Evolutionary conservation across 129 eudicot species (phyloP).

Genomic region (Cynara cardunculus): DNA sequence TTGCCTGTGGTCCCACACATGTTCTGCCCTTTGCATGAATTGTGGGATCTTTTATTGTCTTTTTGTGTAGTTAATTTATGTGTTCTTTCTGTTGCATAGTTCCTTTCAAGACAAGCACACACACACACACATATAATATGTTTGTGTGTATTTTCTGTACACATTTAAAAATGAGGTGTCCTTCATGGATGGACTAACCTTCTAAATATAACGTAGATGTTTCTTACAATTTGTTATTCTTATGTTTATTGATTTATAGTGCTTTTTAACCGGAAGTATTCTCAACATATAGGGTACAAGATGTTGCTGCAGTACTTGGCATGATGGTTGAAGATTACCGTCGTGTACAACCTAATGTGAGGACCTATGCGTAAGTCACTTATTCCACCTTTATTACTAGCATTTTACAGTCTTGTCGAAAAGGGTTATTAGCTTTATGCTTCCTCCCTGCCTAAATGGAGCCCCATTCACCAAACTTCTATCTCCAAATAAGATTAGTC

Average conservation of each 20-base stretch:
- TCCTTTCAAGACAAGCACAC: not conserved
- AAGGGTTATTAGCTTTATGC: not conserved
- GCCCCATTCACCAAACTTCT: not conserved
- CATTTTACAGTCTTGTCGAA: not conserved
- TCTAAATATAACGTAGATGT: not conserved
- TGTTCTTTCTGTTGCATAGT: not conserved
- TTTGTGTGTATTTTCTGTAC: not conserved
- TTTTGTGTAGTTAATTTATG: not conserved
- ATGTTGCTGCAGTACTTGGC: conserved; percentile 93
- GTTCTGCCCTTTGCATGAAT: not conserved
- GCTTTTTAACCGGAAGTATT: not conserved
- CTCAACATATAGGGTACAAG: conserved; percentile 70
- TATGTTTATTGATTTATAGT: not conserved
- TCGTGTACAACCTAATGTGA: conserved; percentile 84
- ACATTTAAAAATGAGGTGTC: not conserved
- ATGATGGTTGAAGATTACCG: conserved; percentile 94
- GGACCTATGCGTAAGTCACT: conserved; percentile 86
- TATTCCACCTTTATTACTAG: not conserved
- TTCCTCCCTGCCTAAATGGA: not conserved
- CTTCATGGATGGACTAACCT: not conserved
- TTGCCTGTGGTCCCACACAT: not conserved
- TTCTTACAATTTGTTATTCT: not conserved
- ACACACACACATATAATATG: not conserved
- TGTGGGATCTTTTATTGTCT: not conserved
- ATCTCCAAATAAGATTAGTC: not conserved